Evolutionary conservation across 257 asterid species (phyloP).

Genomic region (Capsicum baccatum): DNA sequence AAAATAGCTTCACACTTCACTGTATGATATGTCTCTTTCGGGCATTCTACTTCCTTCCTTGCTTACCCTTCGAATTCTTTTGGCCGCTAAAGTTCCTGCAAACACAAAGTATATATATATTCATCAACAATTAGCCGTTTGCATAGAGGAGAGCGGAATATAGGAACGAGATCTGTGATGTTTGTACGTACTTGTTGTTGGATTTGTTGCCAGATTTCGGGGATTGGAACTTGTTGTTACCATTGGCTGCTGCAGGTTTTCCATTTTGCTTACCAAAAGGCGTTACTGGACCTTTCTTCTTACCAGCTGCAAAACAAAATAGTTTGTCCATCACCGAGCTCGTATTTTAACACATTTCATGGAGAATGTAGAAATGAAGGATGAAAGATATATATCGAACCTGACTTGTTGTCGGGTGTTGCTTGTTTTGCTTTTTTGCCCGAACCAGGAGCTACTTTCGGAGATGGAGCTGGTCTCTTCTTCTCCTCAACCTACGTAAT

Average conservation of each 20-base stretch:
- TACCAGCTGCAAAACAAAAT: not conserved
- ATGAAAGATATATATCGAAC: slow-evolving; percentile 31
- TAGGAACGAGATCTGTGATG: not conserved
- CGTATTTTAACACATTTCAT: not conserved
- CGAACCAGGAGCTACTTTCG: slow-evolving; percentile 34
- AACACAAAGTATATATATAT: not conserved
- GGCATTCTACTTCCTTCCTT: not conserved
- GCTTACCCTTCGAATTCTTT: slow-evolving; percentile 25
- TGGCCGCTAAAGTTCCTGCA: slow-evolving; percentile 22
- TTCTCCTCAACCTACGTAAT: slow-evolving; percentile 35
- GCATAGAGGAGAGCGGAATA: not conserved
- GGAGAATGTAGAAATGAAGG: not conserved
- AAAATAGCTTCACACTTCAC: not conserved
- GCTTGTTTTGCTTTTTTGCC: slow-evolving; percentile 59
- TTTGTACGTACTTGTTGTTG: slow-evolving; percentile 9
- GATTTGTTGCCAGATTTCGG: slow-evolving; percentile 45
- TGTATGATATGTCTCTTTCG: not conserved
- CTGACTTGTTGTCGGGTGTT: slow-evolving; percentile 56
- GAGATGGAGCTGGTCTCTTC: slow-evolving; percentile 57
- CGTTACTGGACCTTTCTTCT: slow-evolving; percentile 30
- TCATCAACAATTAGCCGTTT: not conserved
- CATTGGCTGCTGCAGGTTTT: slow-evolving; percentile 14
- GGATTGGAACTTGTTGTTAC: slow-evolving; percentile 19
- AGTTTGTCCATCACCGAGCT: not conserved
- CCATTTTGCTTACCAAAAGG: slow-evolving; percentile 23